Base-by-base conservation (phyloP, 495 filamentous ascomycete species). In the Tuber indicum region DNA sequence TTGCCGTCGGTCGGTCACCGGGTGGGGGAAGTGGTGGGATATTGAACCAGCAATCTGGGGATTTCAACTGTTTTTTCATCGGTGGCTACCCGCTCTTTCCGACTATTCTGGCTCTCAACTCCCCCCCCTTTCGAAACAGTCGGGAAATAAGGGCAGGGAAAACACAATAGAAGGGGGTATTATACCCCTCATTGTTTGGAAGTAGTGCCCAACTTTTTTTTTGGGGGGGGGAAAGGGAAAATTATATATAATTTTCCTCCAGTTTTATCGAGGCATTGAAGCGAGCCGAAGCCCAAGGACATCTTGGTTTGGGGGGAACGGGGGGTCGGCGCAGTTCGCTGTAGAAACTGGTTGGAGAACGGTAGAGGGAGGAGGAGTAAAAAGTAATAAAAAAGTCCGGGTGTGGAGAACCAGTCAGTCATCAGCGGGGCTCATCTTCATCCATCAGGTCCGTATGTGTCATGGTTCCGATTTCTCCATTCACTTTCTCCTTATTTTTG, bases 41-140 rank as follows among this genome's bases (percentile, higher is more conserved):
- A 41, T 49, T 73, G 19, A 26, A 44, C 66, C 44, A 52, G 77
- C 23, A 44, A 14, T 19, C 26, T 66, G 36, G 52, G 75, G 43
- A 58, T 70, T 36, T 71, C 58, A 36, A 36, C 49, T 74, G 70
- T 69, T 32, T 62, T 71, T 69, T 17, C 49, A 73, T 12, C 77
- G 43, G 75, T 43, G 44, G 77, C 49, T 79, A 79, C 72, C 77
- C 78, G 73, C 72, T 79, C 47, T 45, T 70, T 75, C 58, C 70
- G 70, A 71, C 72, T 78, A 36, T 45, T 71, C 74, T 49, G 70
- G 69, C 70, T 75, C 45, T 79, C 45, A 52, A 75, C 78, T 41
- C 26, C 14, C n/a, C n/a, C n/a, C 26, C 26, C 58, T 52, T 75
- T 72, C 72, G 77, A 66, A 72, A 75, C 78, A 17, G 39, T 79